These are phyloP conservation scores for Rhynchosporium graminicola DNA, from an alignment of 2,329 filamentous ascomycete genomes.

Conservation along the genomic window DNA sequence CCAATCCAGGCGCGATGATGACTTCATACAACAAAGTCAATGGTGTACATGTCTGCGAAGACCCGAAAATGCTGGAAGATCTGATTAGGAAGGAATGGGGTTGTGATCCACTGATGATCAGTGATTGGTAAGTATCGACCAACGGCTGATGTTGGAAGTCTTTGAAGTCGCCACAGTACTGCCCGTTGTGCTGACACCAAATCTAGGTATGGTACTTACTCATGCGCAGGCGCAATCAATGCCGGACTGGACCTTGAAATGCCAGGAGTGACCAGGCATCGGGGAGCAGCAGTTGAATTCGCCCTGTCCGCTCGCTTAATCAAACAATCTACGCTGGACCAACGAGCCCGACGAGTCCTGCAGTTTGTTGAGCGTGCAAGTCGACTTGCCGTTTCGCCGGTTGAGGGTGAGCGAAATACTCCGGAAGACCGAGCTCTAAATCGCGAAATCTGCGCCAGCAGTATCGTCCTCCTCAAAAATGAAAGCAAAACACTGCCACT, in stretches of 20 bases:
- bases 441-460: slow-evolving; percentile 56
- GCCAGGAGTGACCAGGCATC: slow-evolving; percentile 40
- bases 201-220: slow-evolving; percentile 33
- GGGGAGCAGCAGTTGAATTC: slow-evolving; percentile 29
- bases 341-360: slow-evolving; percentile 30
- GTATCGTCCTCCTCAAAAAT: slow-evolving; percentile 66
- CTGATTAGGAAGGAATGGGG: slow-evolving; percentile 59
- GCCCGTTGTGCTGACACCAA: slow-evolving; percentile 34
- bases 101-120: slow-evolving; percentile 59
- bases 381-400: slow-evolving; percentile 22
- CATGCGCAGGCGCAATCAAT: slow-evolving; percentile 34
- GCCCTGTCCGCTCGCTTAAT: slow-evolving; percentile 28
- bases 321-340: slow-evolving; percentile 31
- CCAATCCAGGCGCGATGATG: slow-evolving; percentile 57
- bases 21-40: slow-evolving; percentile 62
- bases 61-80: slow-evolving; percentile 50
- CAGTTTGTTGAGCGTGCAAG: slow-evolving; percentile 30
- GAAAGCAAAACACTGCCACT: slow-evolving; percentile 56
- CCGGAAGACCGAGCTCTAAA: slow-evolving; percentile 46
- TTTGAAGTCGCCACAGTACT: slow-evolving; percentile 3
- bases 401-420: slow-evolving; percentile 28
- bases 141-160: slow-evolving; percentile 6
- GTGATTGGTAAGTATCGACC: slow-evolving; percentile 51
- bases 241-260: slow-evolving; percentile 44
- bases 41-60: slow-evolving; percentile 57